phyloP scores from a whole-genome alignment of 2,329 filamentous ascomycete genomes.

The Pyrenophora graminea region DNA sequence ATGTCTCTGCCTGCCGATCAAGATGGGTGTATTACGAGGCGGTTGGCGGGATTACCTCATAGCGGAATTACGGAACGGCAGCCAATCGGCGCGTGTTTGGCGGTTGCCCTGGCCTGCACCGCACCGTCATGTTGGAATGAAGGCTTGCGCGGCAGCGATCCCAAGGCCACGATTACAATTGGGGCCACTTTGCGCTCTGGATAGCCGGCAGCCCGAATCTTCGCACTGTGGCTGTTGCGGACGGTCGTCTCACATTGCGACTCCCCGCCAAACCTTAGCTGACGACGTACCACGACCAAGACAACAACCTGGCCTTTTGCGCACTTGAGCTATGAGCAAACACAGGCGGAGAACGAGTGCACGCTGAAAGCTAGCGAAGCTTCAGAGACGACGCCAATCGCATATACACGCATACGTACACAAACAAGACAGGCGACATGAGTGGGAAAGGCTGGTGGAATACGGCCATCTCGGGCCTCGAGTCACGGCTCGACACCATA shows the following conservation, averaged over 20 bases:
- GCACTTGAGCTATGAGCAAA: conserved; percentile 37
- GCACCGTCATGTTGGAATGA: conserved; percentile 12
- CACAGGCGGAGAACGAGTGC: conserved; percentile 32
- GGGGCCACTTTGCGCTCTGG: background rate
- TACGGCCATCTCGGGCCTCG: conserved; percentile 89
- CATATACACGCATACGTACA: background rate
- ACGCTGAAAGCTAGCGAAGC: conserved; percentile 36
- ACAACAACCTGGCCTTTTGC: conserved; percentile 36
- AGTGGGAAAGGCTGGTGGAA: conserved; percentile 49
- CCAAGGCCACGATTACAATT: conserved; percentile 24
- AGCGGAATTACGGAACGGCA: conserved; percentile 7
- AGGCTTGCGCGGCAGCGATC: conserved; percentile 18
- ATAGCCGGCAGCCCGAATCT: background rate
- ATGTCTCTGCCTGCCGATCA: background rate
- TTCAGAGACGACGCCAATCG: background rate
- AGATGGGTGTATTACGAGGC: background rate
- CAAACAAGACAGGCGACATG: conserved; percentile 20
- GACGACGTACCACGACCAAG: conserved; percentile 28
- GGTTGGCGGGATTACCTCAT: conserved; percentile 15
- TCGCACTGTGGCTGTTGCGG: background rate
- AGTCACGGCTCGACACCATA: conserved; percentile 90
- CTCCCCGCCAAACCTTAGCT: conserved; percentile 27
- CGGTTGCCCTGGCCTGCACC: background rate
- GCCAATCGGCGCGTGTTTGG: conserved; percentile 19
- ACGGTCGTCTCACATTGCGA: conserved; percentile 15